Evolutionary conservation across 306 rosid genomes (phyloP), one percentile per base, ranked within the genome.

Genomic region (Glycine latifolia): DNA sequence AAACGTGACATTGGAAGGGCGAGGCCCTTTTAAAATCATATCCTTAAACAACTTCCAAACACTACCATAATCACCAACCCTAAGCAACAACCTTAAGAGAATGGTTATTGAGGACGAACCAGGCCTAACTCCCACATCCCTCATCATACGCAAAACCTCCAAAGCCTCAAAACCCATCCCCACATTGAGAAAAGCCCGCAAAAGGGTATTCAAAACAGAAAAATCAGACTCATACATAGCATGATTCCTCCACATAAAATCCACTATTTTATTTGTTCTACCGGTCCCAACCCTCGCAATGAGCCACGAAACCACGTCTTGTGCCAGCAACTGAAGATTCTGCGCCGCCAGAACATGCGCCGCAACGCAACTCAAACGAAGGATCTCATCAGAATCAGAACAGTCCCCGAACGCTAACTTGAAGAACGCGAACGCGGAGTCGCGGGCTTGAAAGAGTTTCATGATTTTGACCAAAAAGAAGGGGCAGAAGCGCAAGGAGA

Each of bases 11-110:
- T 52, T 85, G 58, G 71, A 52, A 7, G 91, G 97, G 6, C 15
- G 41, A 46, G 97, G 97, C 73, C 94, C 97, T 47, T 33, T 76
- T 4, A 54, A 17, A 35, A 89, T 58, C 87, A 90, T 82, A 76
- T 87, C 91, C 71, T 85, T 82, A 17, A 90, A 87, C 69, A 91
- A 74, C 88, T 86, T 91, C 97, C 97, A 91, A 66, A 93, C 89
- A 77, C 89, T 89, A 85, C 90, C 87, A 86, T 87, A 90, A 78
- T 91, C 94, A 76, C 94, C 96, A 82, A 85, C 61, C 78, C 85
- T 87, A 83, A 93, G 88, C 66, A 93, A 87, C 82, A 90, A 46
- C 77, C 69, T 86, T 16, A 89, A 26, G 73, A 91, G 86, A 79
- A 77, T 67, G 3, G 87, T 77, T 14, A 76, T 43, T 3, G 94